phyloP scores from a whole-genome alignment of 202 grass and related monocot genomes.

The Schoenoplectus tabernaemontani region DNA sequence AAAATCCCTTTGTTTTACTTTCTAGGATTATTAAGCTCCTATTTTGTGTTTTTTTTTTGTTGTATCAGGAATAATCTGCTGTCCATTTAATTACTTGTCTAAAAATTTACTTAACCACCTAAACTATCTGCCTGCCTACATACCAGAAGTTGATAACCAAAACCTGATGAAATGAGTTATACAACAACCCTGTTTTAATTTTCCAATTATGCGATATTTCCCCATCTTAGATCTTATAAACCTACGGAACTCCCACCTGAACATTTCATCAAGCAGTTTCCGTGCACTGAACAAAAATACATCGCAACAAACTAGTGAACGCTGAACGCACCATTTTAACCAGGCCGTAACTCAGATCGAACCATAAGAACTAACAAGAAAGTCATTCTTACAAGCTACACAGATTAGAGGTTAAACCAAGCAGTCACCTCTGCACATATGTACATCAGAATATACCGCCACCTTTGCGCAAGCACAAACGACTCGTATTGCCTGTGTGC shows the following conservation, averaged over 20 bases:
- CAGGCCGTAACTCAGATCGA: neutral
- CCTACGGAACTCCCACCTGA: neutral
- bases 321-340: neutral
- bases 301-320: neutral
- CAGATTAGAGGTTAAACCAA: neutral
- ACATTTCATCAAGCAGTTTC: neutral
- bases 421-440: neutral
- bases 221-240: neutral
- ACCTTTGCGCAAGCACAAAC: neutral
- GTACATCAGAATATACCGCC: neutral
- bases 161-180: neutral
- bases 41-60: neutral
- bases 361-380: neutral
- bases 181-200: neutral
- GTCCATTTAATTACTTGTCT: neutral
- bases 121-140: neutral
- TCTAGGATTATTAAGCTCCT: neutral
- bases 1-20: neutral
- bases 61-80: neutral
- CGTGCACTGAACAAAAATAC: neutral
- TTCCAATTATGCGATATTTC: neutral
- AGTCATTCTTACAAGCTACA: neutral
- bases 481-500: too few species aligned
- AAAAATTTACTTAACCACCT: neutral
- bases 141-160: neutral